Base-by-base conservation (phyloP, 495 filamentous ascomycete species). In the Hypoxylon rickii region DNA sequence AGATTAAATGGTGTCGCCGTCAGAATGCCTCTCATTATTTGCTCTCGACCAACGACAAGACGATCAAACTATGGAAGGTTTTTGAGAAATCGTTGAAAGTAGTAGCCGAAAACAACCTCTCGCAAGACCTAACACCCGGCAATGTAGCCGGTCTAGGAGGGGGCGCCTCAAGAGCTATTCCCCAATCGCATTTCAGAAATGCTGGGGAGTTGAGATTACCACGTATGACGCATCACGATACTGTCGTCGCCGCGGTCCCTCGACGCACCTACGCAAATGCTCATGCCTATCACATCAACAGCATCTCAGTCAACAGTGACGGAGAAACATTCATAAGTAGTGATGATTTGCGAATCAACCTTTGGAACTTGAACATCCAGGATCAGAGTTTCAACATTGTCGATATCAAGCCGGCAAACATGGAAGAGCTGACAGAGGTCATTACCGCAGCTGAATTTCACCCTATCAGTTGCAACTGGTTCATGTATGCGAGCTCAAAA, bases 321-420 rank as follows among this genome's bases (percentile, higher is more conserved):
- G 94, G 95, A 24, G 94, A 98, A 76, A 98, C 94, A 0, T 98
- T 97, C 75, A 96, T 98, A 73, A 96, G 90, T 74, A 96, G 92
- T 69, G 94, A 98, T 68, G 94, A 98, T 69, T 77, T 98, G 44
- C 87, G 94, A 29, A 94, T 98, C 78, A 98, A 98, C 76, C 79
- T 98, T 40, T 98, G 94, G 94, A 97, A 98, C 63, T 76, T 97
- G 62, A 97, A 98, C 73, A 97, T 98, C 46, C 95, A 98, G 73
- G 94, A 97, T 58, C 93, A 97, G 74, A 97, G 94, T 79, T 98
- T 98, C 83, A 98, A 98, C 77, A 98, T 98, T 68, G 94, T 98
- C 55, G 94, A 98, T 73, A 98, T 98, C 74, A 98, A 98, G 71
- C 94, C 94, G 1, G 94, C 94, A 8, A 98, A 98, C 72, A 98